Evolutionary conservation across 257 asterid species (phyloP).

Genomic region (Solanum peruvianum): DNA sequence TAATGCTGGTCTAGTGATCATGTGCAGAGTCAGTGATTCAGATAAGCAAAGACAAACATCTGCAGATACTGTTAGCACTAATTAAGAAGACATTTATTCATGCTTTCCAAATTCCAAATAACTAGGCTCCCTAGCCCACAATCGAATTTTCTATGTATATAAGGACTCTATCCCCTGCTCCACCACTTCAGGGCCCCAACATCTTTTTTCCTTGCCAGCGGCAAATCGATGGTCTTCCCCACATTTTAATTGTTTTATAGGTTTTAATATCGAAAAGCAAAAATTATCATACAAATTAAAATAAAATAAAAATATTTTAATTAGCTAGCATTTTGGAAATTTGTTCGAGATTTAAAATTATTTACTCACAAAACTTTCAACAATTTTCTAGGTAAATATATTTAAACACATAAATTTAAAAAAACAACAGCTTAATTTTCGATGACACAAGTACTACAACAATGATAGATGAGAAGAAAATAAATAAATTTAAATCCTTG

Average conservation of each 20-base stretch:
- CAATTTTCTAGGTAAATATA: neutral
- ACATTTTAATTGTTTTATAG: neutral
- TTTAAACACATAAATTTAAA: neutral
- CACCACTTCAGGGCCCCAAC: neutral
- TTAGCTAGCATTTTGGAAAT: neutral
- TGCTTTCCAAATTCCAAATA: neutral
- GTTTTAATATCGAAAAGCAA: neutral
- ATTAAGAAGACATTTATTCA: slow-evolving; percentile 10
- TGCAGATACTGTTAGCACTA: slow-evolving; percentile 9
- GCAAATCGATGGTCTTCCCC: rapidly evolving
- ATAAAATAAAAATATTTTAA: neutral
- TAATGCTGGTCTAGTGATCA: slow-evolving; percentile 15
- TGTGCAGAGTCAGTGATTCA: slow-evolving; percentile 25
- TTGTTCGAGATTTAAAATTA: neutral
- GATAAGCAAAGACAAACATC: slow-evolving; percentile 5
- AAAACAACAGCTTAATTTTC: neutral
- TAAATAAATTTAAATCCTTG: neutral
- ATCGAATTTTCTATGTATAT: neutral
- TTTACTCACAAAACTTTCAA: neutral
- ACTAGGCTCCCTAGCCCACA: slow-evolving; percentile 9
- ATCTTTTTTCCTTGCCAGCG: neutral
- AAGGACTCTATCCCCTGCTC: neutral
- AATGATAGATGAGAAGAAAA: neutral
- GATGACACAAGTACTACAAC: neutral
- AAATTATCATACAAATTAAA: neutral